phyloP scores from a whole-genome alignment of 2,329 filamentous ascomycete species.

The Aspergillus neoniger region DNA sequence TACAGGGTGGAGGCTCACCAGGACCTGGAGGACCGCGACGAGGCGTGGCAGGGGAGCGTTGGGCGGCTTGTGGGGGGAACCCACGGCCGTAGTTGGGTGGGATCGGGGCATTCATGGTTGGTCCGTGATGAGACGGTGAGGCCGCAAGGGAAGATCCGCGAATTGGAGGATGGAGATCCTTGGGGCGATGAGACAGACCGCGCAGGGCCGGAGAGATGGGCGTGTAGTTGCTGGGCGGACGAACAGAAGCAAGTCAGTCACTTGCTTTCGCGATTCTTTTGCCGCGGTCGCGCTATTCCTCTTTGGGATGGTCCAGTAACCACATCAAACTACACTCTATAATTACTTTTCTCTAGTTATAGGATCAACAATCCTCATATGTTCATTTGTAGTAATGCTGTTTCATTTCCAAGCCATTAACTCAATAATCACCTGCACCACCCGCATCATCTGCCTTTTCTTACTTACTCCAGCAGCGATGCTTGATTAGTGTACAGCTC shows the following conservation, averaged over 20 bases:
- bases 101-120: slow-evolving; percentile 43
- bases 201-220: slow-evolving; percentile 23
- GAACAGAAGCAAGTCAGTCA: too few relatives aligned
- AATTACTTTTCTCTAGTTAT: too few relatives aligned
- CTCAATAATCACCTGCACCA: slow-evolving; percentile 2
- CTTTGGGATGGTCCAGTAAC: slow-evolving; percentile 27
- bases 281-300: slow-evolving; percentile 38
- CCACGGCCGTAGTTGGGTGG: slow-evolving; percentile 46
- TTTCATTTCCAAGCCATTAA: slow-evolving; percentile 24
- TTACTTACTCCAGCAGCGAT: slow-evolving; percentile 88
- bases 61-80: slow-evolving; percentile 42
- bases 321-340: too few relatives aligned
- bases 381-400: slow-evolving; percentile 26
- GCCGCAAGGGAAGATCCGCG: slow-evolving; percentile 7
- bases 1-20: slow-evolving; percentile 33
- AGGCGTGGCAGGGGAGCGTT: slow-evolving; percentile 46
- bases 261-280: slow-evolving; percentile 35
- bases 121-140: slow-evolving; percentile 10
- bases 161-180: slow-evolving; percentile 3
- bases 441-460: not conserved
- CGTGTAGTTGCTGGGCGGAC: slow-evolving; percentile 6
- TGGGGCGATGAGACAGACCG: slow-evolving; percentile 6
- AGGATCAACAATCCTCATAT: not conserved
- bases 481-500: slow-evolving; percentile 98
- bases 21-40: slow-evolving; percentile 42